phyloP scores from a whole-genome alignment of 2,329 filamentous ascomycete genomes.

The Elsinoe ampelina region DNA sequence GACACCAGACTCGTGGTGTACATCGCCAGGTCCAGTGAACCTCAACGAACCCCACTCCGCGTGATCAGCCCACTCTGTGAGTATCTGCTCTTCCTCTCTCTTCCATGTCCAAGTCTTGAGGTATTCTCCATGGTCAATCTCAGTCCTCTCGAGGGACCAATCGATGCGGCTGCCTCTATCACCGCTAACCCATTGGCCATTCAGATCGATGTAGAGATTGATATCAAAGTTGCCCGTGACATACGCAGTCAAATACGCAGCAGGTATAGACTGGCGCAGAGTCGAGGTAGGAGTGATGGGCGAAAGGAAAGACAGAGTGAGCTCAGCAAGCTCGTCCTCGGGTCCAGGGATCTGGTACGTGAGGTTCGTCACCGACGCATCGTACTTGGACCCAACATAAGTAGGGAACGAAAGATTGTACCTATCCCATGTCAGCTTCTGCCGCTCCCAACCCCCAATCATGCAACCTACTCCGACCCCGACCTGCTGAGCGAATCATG shows the following conservation, averaged over 20 bases:
- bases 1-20: conserved; percentile 61
- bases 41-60: conserved; percentile 77
- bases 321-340: conserved; percentile 37
- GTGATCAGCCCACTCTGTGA: conserved; percentile 64
- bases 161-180: conserved; percentile 58
- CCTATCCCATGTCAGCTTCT: conserved; percentile 25
- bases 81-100: conserved; percentile 53
- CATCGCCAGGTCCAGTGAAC: conserved; percentile 61
- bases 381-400: conserved; percentile 55
- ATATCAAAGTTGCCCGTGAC: conserved; percentile 54
- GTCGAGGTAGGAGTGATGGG: conserved; percentile 76
- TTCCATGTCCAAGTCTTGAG: conserved; percentile 59
- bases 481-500: conserved; percentile 49
- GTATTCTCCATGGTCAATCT: conserved; percentile 27
- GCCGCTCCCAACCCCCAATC: neutral
- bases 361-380: conserved; percentile 61
- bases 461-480: conserved; percentile 30
- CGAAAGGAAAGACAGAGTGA: conserved; percentile 60
- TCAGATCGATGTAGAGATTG: conserved; percentile 40
- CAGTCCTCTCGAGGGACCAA: conserved; percentile 51
- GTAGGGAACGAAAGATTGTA: conserved; percentile 50
- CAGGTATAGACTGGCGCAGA: conserved; percentile 71
- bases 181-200: conserved; percentile 69
- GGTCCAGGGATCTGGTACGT: conserved; percentile 50
- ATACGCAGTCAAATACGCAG: conserved; percentile 64